phyloP scores from a whole-genome alignment of 768 basidiomycete genomes.

The Kwoniella pini region DNA sequence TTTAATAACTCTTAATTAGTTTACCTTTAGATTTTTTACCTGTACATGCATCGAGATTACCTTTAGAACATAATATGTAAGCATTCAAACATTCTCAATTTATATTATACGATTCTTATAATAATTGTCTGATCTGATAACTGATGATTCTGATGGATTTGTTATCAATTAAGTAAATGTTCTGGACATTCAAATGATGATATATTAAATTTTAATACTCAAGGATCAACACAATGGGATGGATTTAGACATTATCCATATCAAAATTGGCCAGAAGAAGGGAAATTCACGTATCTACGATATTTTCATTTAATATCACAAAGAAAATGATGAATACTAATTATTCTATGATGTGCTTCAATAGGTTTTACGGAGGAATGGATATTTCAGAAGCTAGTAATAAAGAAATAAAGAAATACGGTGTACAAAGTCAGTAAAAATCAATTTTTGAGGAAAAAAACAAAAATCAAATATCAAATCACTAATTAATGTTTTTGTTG shows the following conservation, averaged over 20 bases:
- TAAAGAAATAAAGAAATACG: constrained; percentile 14
- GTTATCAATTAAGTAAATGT: neutral
- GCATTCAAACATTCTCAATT: neutral
- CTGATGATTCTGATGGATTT: neutral
- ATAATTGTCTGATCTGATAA: no score
- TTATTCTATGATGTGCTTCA: neutral
- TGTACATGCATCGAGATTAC: neutral
- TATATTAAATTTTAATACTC: constrained; percentile 16
- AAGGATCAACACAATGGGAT: constrained; percentile 19
- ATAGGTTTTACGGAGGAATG: constrained; percentile 29
- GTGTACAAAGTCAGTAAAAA: constrained; percentile 34
- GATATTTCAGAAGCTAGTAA: constrained; percentile 31
- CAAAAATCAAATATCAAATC: neutral
- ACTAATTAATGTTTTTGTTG: neutral
- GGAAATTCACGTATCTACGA: constrained; percentile 13
- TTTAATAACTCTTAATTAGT: neutral
- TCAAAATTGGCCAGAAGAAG: constrained; percentile 32
- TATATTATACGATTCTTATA: no score
- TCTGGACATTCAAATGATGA: constrained; percentile 20
- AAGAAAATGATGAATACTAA: no score
- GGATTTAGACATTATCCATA: constrained; percentile 30
- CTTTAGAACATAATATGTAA: constrained; percentile 5
- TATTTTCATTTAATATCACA: no score
- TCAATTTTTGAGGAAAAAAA: no score
- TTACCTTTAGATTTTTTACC: constrained; percentile 3